phyloP scores from a whole-genome alignment of 495 filamentous ascomycete genomes.

The Trichoderma virens region DNA sequence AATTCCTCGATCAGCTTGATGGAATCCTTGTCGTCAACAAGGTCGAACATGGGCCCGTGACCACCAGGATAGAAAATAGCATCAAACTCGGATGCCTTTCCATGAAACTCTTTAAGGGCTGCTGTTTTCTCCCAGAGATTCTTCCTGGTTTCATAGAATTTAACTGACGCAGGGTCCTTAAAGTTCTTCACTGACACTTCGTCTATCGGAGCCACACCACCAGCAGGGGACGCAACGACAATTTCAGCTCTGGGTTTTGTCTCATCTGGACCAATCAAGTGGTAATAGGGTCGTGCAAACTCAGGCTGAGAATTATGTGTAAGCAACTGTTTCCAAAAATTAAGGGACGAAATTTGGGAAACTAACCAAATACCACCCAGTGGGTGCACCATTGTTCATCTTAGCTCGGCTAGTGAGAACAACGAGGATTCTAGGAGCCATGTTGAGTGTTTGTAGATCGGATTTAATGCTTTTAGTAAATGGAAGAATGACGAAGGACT shows the following conservation, averaged over 20 bases:
- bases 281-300: slow-evolving; percentile 5
- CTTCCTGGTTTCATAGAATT: slow-evolving; percentile 46
- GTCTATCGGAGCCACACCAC: slow-evolving; percentile 62
- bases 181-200: slow-evolving; percentile 52
- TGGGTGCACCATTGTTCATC: slow-evolving; percentile 5
- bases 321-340: background rate
- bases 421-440: slow-evolving; percentile 12
- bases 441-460: background rate
- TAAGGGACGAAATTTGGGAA: background rate
- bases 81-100: slow-evolving; percentile 52
- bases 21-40: slow-evolving; percentile 44
- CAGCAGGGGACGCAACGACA: slow-evolving; percentile 57
- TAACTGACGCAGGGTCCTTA: slow-evolving; percentile 45
- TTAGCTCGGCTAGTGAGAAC: background rate
- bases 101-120: slow-evolving; percentile 41
- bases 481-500: too few species aligned
- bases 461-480: background rate
- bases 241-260: slow-evolving; percentile 26
- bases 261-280: slow-evolving; percentile 1
- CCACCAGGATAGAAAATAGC: slow-evolving; percentile 70
- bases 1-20: slow-evolving; percentile 51
- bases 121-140: slow-evolving; percentile 56
- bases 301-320: slow-evolving; percentile 6
- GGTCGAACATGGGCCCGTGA: slow-evolving; percentile 66
- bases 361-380: slow-evolving; percentile 11